Evolutionary conservation across 139 green algal species (phyloP), one percentile per base, ranked within the genome.

Genomic region (Volvox reticuliferus): DNA sequence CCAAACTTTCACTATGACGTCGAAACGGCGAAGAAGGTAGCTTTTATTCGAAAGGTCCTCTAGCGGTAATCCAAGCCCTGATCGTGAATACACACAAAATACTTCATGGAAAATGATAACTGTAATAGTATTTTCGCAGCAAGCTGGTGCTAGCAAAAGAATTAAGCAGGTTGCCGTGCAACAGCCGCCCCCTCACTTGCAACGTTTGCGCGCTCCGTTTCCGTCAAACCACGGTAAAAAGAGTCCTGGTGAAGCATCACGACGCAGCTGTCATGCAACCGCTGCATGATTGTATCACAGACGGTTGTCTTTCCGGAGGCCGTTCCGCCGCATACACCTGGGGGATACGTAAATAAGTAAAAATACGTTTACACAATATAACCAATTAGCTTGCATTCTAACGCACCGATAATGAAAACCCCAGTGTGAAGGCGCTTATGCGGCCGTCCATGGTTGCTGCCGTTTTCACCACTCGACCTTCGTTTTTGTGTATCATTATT

Each of bases 231-330:
- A 28, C 96, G 86, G 92, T 99, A 99, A 79, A 98, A 99, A 0
- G 93, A 97, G 91, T 99, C 98, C 91, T 98, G 96, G 17, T 82
- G 90, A 2, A 98, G 88, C 90, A 97, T 95, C 21, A 98, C 96
- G 28, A 98, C 97, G 76, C 97, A 97, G 79, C 37, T 82, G 87
- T 86, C 87, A 50, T 91, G 87, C 14, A 91, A 26, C 3, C 76
- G 87, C 35, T 91, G 87, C 33, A 68, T 24, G 33, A 91, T 79
- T 24, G 5, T 16, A n/a, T 91, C 76, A 26, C 12, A n/a, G 14
- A 91, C 87, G 2, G 75, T 91, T 2, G 76, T 79, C 62, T 95
- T 95, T 26, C 93, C 93, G 26, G 71, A 90, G 5, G 93, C 93
- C 26, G 97, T 98, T 50, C 97, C 97, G 24, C 96, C 96, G 28